Base-by-base conservation (phyloP, 2,329 filamentous ascomycete species). In the Blastomyces gilchristii region DNA sequence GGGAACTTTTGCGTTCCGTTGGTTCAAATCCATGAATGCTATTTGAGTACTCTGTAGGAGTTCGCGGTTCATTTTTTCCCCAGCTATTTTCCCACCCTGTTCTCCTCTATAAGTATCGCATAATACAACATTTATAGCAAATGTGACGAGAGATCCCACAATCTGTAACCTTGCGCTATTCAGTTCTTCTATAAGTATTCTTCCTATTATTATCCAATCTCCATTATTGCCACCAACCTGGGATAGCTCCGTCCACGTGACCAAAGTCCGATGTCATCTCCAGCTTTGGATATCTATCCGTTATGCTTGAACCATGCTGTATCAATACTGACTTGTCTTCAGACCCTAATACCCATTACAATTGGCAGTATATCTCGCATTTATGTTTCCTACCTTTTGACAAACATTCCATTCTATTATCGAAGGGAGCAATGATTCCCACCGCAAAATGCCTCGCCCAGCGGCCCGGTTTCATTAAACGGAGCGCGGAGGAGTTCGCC, bases 401-500 rank as follows among this genome's bases (percentile, higher is more conserved):
- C 50, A 37, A 8, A 9, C 45, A 39, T 18, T 59, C 16, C 18
- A 50, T 18, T 52, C 52, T 28, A 16, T 50, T 22, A 47, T 59
- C 52, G 31, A 28, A 18, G 28, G 9, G 9, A 47, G 45, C 34
- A 60, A 72, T 78, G 76, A 70, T 77, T 39, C 76, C 76, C 54
- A 77, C 76, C 16, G 69, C 72, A 39, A 69, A 72, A 60, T 74
- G 75, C 61, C 66, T 78, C 62, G 72, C 75, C 54, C 71, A 74
- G 11, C 74, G 74, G 64, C 71, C 74, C 16, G 82, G 83, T 61
- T 86, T 87, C 74, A 72, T 83, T 69, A 81, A 78, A 67, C 80
- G 83, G 60, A 86, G 82, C 65, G 71, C 85, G 62, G 82, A 85
- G 56, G 84, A 87, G 70, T 76, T 86, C 67, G 80, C 81, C 65